Base-by-base conservation (phyloP, 2,329 filamentous ascomycete species). In the Fusarium sp. region DNA sequence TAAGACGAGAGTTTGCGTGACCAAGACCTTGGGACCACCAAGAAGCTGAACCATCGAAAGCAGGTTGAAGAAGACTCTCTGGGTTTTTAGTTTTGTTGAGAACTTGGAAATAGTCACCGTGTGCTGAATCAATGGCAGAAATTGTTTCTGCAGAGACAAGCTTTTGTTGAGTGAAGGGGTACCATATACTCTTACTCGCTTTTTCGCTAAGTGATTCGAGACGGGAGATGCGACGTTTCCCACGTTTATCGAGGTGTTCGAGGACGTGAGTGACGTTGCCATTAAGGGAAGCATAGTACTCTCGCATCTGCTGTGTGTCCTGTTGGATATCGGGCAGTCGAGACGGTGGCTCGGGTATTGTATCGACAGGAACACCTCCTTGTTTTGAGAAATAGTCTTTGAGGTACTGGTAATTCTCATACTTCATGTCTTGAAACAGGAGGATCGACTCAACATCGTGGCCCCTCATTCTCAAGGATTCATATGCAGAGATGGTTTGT, bases 21-120 rank as follows among this genome's bases (percentile, higher is more conserved):
- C 93, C 93, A 0, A 97, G 84, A 3, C 93, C 93, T 78, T 97
- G 93, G 0, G 93, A 97, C 93, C 93, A 97, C 93, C 93, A 97
- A 0, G 92, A 95, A 1, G 92, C 92, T 1, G 92, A 96, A 4
- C 91, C 93, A 71, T 97, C 93, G 57, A 96, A 94, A 0, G 91
- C 90, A 1, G 92, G 85, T 2, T 72, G 72, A 0, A 79, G 66
- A 0, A 78, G 64, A 7, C 44, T 51, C 0, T 64, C 3, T 0
- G 45, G 38, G 1, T 16, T 33, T 30, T 30, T 30, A 1, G 30
- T 30, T 8, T 63, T 57, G 34, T 67, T 67, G 16, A 72, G 74
- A 0, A 89, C 89, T 74, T 95, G 91, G 77, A 96, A 97, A 75
- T 88, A 89, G 74, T 95, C 92, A 9, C 90, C 91, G 61, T 91